Evolutionary conservation across 306 rosid species (phyloP), one percentile per base, ranked within the genome.

Genomic region (Purshia tridentata): DNA sequence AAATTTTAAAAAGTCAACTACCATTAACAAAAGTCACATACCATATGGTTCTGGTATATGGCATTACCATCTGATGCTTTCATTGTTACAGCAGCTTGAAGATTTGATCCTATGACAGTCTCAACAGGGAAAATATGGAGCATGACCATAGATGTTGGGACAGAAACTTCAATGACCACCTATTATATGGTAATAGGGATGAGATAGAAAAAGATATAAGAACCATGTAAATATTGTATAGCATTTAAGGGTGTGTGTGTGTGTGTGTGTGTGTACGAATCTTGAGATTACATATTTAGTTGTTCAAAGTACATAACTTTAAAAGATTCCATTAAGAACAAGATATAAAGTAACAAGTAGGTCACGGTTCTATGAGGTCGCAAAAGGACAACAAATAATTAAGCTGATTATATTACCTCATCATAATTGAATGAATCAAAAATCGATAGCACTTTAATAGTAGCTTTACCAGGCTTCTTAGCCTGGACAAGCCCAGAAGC

Each of bases 31-130:
- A 74, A 77, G 62, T 18, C 45, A 39, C 67, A 72, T 42, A 37
- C 67, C 35, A 12, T 8, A 78, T 63, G 62, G 77, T 76, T 80
- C 48, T 23, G 46, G 8, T 15, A 68, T 22, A 75, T 58, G 72
- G 64, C 61, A 66, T 78, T 76, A 93, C 98, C 97, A 78, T 88
- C 91, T 44, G 88, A 82, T 76, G 96, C 79, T 83, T 89, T 87
- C 98, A 93, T 85, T 77, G 96, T 89, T 72, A 91, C 94, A 20
- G 96, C 93, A 78, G 96, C 96, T 80, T 81, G 86, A 75, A 93
- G 90, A 85, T 86, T 81, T 57, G 96, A 88, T 76, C 96, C 96
- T 80, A 93, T 90, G 77, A 86, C 88, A 83, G 97, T 89, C 83
- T 93, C 98, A 37, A 93, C 94, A 62, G 90, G 97, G 80, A 89